Percentiles rank a stretch among this genome's conserved stretches.
These are phyloP conservation scores for Pulveroboletus sp. DNA, from an alignment of 768 basidiomycete genomes.

Conservation along the genomic window DNA sequence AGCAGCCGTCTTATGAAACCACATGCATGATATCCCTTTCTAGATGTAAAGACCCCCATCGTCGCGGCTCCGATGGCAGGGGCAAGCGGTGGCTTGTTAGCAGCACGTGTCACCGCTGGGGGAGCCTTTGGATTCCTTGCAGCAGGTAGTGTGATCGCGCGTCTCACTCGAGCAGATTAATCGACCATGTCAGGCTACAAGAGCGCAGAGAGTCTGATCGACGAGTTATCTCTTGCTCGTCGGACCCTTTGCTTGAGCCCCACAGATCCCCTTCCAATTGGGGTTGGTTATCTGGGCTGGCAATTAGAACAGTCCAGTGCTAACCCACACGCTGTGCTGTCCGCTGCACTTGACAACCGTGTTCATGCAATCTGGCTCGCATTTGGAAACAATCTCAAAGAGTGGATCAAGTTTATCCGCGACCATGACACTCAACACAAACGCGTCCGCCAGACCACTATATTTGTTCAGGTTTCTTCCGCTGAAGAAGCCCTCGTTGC, in stretches of 20 bases:
- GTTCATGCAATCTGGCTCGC: constrained; percentile 74
- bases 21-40: neutral
- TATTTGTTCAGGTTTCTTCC: constrained; percentile 67
- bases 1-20: neutral
- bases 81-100: constrained; percentile 59
- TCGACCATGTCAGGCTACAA: constrained; percentile 42
- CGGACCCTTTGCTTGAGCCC: constrained; percentile 34
- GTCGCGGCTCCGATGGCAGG: constrained; percentile 71
- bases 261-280: constrained; percentile 48
- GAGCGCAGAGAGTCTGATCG: constrained; percentile 40
- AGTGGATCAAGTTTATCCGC: constrained; percentile 64
- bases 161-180: constrained; percentile 1
- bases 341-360: constrained; percentile 48
- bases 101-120: constrained; percentile 58
- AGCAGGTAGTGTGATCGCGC: constrained; percentile 50
- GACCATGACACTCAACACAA: constrained; percentile 45
- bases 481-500: constrained; percentile 59
- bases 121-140: constrained; percentile 79
- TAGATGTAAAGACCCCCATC: constrained; percentile 59
- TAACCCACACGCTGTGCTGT: constrained; percentile 42
- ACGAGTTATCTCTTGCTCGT: constrained; percentile 56
- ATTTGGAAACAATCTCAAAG: constrained; percentile 55
- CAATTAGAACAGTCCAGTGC: constrained; percentile 52
- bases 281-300: constrained; percentile 77
- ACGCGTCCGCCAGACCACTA: constrained; percentile 41